A percentile compares a stretch with the other conserved stretches of the same genome.
Conservation (phyloP, 1,284 basidiomycete genomes). For the Megacollybia platyphylla region DNA sequence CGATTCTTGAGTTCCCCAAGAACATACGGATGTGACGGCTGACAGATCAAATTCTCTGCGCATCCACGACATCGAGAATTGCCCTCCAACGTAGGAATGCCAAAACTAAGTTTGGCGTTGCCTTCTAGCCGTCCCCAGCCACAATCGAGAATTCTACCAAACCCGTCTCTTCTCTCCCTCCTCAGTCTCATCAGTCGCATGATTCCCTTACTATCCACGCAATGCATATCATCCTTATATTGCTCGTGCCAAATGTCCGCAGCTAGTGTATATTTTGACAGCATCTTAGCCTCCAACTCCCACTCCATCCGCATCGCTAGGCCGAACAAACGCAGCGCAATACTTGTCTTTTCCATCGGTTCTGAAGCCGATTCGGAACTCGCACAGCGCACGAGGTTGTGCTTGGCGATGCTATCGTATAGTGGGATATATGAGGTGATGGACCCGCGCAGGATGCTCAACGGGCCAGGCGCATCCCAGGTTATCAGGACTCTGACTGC, state of each 20-base stretch:
- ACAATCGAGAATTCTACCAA: background rate
- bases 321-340: background rate
- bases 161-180: background rate
- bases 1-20: background rate
- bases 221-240: background rate
- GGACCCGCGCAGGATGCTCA: constrained; percentile 1
- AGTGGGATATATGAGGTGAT: constrained; percentile 1
- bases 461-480: constrained; percentile 3
- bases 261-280: background rate
- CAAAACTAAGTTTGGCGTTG: background rate
- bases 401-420: background rate
- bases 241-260: constrained; percentile 1
- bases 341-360: background rate
- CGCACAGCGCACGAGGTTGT: background rate
- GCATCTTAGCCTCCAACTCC: constrained; percentile 22
- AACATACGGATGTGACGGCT: background rate
- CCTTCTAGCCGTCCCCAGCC: background rate
- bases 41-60: background rate
- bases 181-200: constrained; percentile 1
- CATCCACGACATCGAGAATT: background rate
- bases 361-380: background rate
- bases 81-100: background rate
- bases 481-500: background rate
- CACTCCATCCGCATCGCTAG: constrained; percentile 14
- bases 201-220: background rate